These are phyloP conservation scores for Paecilomyces sp. DNA, from an alignment of 2,329 filamentous ascomycete species.

Conservation along the genomic window DNA sequence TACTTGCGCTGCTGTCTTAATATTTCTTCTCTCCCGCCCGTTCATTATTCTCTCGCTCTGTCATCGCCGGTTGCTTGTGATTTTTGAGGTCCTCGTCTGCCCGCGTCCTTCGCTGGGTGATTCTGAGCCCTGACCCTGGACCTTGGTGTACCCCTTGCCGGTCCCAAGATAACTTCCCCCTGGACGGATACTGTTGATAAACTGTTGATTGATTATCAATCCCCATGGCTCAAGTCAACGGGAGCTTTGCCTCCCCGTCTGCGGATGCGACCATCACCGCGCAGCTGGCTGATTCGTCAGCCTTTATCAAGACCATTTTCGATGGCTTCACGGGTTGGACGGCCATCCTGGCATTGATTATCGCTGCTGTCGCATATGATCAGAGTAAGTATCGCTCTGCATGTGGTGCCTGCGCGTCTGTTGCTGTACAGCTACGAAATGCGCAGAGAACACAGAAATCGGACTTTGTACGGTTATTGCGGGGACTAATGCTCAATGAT, in stretches of 20 bases:
- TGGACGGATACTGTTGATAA: not conserved
- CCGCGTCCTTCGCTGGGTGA: not conserved
- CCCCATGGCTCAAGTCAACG: conserved; percentile 48
- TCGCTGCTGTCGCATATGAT: conserved; percentile 73
- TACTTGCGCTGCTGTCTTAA: not conserved
- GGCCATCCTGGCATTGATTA: conserved; percentile 62
- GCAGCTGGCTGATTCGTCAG: conserved; percentile 40
- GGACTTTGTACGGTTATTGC: not conserved
- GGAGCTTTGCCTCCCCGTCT: conserved; percentile 62
- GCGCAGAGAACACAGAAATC: not conserved
- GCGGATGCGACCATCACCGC: conserved; percentile 55
- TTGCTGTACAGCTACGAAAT: not conserved
- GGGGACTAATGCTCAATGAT: conserved; percentile 6
- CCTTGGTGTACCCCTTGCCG: conserved; percentile 2
- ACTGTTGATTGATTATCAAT: not conserved
- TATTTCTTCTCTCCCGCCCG: conserved; percentile 13
- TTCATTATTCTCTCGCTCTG: conserved; percentile 7
- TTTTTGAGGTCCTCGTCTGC: conserved; percentile 6
- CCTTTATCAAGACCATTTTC: conserved; percentile 49
- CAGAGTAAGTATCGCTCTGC: conserved; percentile 59
- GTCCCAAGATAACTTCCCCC: not conserved
- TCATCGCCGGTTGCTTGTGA: not conserved
- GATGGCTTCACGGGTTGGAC: conserved; percentile 58
- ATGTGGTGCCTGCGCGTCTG: not conserved
- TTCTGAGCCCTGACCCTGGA: conserved; percentile 1